Evolutionary conservation across 2,329 filamentous ascomycete genomes (phyloP), one percentile per base, ranked within the genome.

Genomic region (Raffaelea deltoideospora): DNA sequence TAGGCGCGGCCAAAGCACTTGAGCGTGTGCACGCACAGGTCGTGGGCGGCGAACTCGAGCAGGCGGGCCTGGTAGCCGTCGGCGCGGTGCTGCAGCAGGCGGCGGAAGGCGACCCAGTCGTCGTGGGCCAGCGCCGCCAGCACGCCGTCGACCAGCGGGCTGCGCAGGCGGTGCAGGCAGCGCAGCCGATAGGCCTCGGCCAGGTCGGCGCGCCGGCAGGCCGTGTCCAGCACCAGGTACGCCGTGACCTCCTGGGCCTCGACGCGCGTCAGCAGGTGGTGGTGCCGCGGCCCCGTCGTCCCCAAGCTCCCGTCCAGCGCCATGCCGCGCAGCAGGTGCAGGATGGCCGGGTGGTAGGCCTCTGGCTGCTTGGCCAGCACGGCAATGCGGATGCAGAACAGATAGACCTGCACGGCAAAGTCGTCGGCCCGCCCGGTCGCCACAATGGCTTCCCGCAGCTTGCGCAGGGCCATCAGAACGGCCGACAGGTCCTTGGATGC

Each of bases 1-100:
- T 98, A 98, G 5, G 79, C 71, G 50, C 76, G 72, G 1, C 85
- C 86, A 37, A 96, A 71, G 53, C 86, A 90, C 61, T 94, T 93
- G 47, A 96, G 62, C 24, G 82, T 75, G 56, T 87, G 79, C 46
- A 73, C 63, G 46, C 80, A 67, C 51, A 95, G 67, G n/a, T 70
- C 66, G 19, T 75, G 70, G 47, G 84, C 81, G 9, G 83, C 81
- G 63, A 77, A 88, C 50, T 85, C 80, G 65, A 96, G 76, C 39
- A 98, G 60, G 38, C 76, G 73, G 27, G 78, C 71, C 53, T 80
- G 72, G 56, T 93, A 81, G 9, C 82, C 83, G 59, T 95, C 85
- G 22, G 90, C 83, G 38, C 64, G 40, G 43, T 66, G 65, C 57
- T 75, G 76, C 33, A 81, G 61, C 33, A 81, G 61, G 44, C 72